phyloP scores from a whole-genome alignment of 129 eudicot species.

The Erigeron canadensis region DNA sequence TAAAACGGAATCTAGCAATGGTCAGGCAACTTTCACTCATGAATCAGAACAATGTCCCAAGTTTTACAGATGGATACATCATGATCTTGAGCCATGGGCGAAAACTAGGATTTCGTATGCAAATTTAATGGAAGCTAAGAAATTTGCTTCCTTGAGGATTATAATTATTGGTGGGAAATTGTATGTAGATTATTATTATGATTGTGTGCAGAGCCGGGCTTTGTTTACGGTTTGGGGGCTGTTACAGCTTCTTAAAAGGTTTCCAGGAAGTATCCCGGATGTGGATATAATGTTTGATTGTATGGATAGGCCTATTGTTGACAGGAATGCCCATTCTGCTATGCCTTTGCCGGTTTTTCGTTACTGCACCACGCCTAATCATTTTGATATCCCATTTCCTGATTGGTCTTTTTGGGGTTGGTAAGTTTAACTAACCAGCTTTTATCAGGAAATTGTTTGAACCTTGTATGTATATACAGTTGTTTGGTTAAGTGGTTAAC shows the following conservation, averaged over 20 bases:
- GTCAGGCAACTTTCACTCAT: not conserved
- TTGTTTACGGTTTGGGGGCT: constrained; percentile 70
- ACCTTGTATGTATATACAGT: constrained; percentile 20
- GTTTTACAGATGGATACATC: constrained; percentile 50
- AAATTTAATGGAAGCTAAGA: constrained; percentile 60
- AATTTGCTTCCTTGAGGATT: constrained; percentile 59
- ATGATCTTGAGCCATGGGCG: constrained; percentile 72
- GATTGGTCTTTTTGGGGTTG: constrained; percentile 98
- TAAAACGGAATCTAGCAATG: not conserved
- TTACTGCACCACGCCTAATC: constrained; percentile 62
- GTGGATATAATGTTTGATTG: constrained; percentile 93
- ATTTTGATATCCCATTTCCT: constrained; percentile 84
- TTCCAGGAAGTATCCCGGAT: constrained; percentile 67
- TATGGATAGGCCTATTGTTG: constrained; percentile 64
- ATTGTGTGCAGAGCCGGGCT: constrained; percentile 73
- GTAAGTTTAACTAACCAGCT: constrained; percentile 34
- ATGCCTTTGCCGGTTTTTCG: constrained; percentile 79
- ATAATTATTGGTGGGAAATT: constrained; percentile 59
- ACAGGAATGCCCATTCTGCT: constrained; percentile 38
- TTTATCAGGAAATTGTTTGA: not conserved
- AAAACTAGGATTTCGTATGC: constrained; percentile 36
- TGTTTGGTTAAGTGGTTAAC: not conserved
- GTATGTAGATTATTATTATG: constrained; percentile 66
- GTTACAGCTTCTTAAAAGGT: constrained; percentile 69
- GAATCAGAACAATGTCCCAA: constrained; percentile 40